Percentiles rank a stretch among this genome's conserved stretches.
These are phyloP conservation scores for Colletotrichum higginsianum DNA, from an alignment of 2,329 filamentous ascomycete genomes.

Conservation along the genomic window DNA sequence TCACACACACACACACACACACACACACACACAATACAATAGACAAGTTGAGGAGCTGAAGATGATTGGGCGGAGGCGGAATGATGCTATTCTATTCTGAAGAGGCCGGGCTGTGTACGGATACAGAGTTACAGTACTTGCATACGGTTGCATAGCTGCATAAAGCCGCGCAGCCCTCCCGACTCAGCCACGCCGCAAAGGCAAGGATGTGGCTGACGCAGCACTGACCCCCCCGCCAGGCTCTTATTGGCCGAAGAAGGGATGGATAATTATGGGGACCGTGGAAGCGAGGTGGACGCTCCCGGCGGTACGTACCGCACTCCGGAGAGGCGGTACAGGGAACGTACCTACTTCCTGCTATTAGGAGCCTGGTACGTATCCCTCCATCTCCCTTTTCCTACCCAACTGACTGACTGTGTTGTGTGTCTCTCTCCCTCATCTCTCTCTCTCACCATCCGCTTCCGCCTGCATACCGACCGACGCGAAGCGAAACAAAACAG, in stretches of 20 bases:
- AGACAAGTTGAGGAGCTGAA: not conserved
- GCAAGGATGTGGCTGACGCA: slow-evolving; percentile 27
- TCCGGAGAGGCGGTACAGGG: too few relatives aligned
- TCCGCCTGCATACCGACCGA: not conserved
- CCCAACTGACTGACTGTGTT: not conserved
- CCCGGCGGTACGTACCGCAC: not conserved
- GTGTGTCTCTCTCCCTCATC: not conserved
- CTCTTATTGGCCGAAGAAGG: not conserved
- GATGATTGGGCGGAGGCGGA: slow-evolving; percentile 13
- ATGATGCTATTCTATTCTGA: slow-evolving; percentile 40
- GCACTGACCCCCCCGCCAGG: not conserved
- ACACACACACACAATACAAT: too few relatives aligned
- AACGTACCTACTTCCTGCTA: not conserved
- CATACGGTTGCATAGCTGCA: not conserved
- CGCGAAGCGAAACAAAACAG: too few relatives aligned
- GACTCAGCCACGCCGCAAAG: slow-evolving; percentile 32
- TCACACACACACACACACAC: too few relatives aligned
- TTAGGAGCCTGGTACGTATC: not conserved
- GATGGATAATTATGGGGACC: not conserved
- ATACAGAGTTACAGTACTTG: too few relatives aligned
- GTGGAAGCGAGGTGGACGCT: not conserved
- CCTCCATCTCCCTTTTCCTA: not conserved
- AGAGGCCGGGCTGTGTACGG: not conserved
- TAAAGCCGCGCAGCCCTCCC: slow-evolving; percentile 16
- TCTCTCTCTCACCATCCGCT: not conserved